Evolutionary conservation across 768 basidiomycete genomes (phyloP), one percentile per base, ranked within the genome.

Genomic region (Mycena polygramma): DNA sequence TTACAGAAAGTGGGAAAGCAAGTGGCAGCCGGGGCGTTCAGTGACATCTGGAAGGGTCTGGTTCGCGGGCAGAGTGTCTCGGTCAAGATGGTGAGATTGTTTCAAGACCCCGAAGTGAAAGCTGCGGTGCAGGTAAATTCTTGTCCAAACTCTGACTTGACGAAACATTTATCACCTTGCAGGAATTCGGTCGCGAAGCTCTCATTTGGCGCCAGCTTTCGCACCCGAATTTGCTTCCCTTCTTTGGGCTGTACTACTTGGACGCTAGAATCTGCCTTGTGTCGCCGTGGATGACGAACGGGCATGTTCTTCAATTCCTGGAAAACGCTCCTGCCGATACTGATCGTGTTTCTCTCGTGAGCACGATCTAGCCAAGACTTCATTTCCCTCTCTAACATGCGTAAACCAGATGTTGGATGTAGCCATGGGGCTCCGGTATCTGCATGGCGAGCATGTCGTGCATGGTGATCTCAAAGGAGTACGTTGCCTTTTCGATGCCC

Each of bases 381-480:
- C 43, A 14, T 22, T n/a, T 22, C 36, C 37, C 5, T 35, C 13
- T 57, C 48, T 66, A n/a, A 24, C 15, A 36, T 52, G 30, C 30
- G 30, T 30, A 30, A 30, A 30, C 30, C 30, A 69, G 68, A 69
- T 69, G 19, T 35, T 69, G 43, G 64, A 66, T 57, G 46, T 66
- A 19, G 64, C 64, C 35, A 43, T 57, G 36, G 64, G 64, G 13
- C 45, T 66, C 14, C 46, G 49, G 19, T 73, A 75, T 64, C 52
- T 75, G 4, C 74, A 75, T 45, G n/a, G 49, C 5, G 26, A 57
- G 19, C 37, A 36, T 26, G 63, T 75, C 20, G 64, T 75, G 11
- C 74, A 75, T 48, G 74, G 73, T 19, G 74, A 75, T 68, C 64
- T 75, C 45, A 75, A 75, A 46, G 69, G 68, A 30, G 74, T 73